These are phyloP conservation scores for Suillus americanus DNA, from an alignment of 768 basidiomycete species.

Conservation along the genomic window DNA sequence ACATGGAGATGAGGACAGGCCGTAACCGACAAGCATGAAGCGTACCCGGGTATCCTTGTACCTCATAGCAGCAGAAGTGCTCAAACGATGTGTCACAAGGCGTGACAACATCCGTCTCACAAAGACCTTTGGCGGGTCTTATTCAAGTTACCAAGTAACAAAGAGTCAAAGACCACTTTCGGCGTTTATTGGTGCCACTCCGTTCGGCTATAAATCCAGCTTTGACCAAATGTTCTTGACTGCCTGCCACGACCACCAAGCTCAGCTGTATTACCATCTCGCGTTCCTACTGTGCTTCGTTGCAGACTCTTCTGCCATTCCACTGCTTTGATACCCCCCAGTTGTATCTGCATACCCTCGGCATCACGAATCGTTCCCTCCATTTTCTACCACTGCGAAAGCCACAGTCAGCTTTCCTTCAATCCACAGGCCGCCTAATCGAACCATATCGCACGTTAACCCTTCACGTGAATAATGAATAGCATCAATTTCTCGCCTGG, in stretches of 20 bases:
- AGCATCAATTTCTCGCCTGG: not conserved
- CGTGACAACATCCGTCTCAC: not conserved
- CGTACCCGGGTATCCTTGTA: not conserved
- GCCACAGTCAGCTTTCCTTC: conserved; percentile 2
- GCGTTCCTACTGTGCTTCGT: not conserved
- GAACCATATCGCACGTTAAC: not conserved
- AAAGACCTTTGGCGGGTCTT: not conserved
- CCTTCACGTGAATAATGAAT: conserved; percentile 2
- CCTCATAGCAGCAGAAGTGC: not conserved
- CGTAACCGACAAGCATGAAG: not conserved
- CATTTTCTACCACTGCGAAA: not conserved
- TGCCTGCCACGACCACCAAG: not conserved
- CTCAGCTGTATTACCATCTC: not conserved
- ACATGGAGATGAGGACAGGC: not conserved
- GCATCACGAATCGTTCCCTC: not conserved
- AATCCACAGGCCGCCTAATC: not conserved
- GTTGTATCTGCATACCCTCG: not conserved
- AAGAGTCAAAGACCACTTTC: not conserved
- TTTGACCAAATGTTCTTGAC: not conserved
- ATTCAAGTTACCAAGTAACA: not conserved
- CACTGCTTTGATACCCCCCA: not conserved
- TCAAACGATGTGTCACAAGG: not conserved
- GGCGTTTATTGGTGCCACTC: not conserved
- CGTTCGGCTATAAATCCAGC: conserved; percentile 1
- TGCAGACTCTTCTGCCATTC: not conserved